These are phyloP conservation scores for Aureobasidium sp. DNA, from an alignment of 2,329 filamentous ascomycete genomes.

Conservation along the genomic window DNA sequence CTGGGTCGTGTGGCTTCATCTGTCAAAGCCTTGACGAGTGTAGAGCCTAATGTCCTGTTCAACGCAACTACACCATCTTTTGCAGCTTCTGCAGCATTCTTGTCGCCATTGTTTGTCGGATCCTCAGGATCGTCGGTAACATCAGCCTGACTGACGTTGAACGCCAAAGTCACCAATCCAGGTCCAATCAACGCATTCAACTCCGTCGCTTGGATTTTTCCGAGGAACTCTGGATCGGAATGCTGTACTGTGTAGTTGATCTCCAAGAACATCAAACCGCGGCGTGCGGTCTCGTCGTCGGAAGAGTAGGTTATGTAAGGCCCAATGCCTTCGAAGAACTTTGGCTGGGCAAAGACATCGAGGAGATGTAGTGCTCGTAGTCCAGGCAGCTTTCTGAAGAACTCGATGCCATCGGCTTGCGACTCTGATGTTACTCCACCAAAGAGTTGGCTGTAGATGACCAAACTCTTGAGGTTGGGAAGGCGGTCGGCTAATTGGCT, in stretches of 20 bases:
- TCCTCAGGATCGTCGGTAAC: constrained; percentile 18
- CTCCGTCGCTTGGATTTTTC: constrained; percentile 30
- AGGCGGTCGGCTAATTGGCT: constrained; percentile 30
- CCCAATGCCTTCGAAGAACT: constrained; percentile 29
- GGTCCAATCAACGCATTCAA: constrained; percentile 28
- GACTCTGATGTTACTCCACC: constrained; percentile 33
- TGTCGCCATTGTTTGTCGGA: constrained; percentile 17
- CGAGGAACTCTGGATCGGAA: constrained; percentile 34
- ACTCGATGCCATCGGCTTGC: constrained; percentile 31
- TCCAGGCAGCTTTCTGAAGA: constrained; percentile 29
- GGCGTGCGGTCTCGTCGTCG: constrained; percentile 11
- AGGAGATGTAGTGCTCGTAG: constrained; percentile 38
- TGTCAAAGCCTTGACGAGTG: constrained; percentile 26
- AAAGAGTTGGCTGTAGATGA: constrained; percentile 38
- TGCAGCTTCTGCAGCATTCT: constrained; percentile 21
- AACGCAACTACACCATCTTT: constrained; percentile 29
- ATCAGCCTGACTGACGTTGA: constrained; percentile 30
- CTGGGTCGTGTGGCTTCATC: constrained; percentile 25
- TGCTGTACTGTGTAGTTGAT: constrained; percentile 40
- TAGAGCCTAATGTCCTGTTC: constrained; percentile 22
- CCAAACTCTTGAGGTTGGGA: constrained; percentile 34
- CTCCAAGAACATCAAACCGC: constrained; percentile 35
- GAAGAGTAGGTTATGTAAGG: constrained; percentile 24
- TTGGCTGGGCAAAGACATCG: constrained; percentile 36
- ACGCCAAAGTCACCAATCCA: constrained; percentile 28